phyloP scores from a whole-genome alignment of 257 asterid species.

The Primulina huaijiensis region DNA sequence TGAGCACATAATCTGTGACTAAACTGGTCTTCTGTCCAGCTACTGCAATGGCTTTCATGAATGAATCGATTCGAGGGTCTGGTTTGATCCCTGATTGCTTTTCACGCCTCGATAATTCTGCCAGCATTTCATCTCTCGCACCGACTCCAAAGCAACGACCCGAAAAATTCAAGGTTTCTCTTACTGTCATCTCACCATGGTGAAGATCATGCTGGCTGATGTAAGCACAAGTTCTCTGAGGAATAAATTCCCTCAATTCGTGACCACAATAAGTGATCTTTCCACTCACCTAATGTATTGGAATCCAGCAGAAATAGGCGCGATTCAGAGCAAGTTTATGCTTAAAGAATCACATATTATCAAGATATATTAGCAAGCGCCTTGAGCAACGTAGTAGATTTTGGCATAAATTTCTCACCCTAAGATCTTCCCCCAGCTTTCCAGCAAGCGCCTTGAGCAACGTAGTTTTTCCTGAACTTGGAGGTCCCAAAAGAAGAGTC shows the following conservation, averaged over 20 bases:
- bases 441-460: conserved; percentile 57
- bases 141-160: conserved; percentile 62
- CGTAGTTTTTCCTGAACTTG: conserved; percentile 57
- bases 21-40: conserved; percentile 58
- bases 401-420: conserved; percentile 30
- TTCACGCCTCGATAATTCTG: conserved; percentile 55
- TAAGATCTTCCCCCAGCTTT: conserved; percentile 52
- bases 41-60: conserved; percentile 61
- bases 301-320: background rate
- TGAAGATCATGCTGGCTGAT: conserved; percentile 62
- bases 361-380: background rate
- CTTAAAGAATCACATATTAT: background rate
- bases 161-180: conserved; percentile 48
- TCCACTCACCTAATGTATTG: conserved; percentile 36
- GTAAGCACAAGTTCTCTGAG: conserved; percentile 60
- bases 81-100: conserved; percentile 53
- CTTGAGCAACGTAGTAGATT: background rate
- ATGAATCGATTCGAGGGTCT: conserved; percentile 57
- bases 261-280: conserved; percentile 56
- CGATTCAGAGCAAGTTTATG: background rate
- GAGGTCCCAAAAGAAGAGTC: conserved; percentile 69
- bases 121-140: conserved; percentile 45
- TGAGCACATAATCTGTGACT: conserved; percentile 57
- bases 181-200: conserved; percentile 66
- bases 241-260: conserved; percentile 44